Base-by-base conservation (phyloP, 306 rosid species). In the Prunus salicina region DNA sequence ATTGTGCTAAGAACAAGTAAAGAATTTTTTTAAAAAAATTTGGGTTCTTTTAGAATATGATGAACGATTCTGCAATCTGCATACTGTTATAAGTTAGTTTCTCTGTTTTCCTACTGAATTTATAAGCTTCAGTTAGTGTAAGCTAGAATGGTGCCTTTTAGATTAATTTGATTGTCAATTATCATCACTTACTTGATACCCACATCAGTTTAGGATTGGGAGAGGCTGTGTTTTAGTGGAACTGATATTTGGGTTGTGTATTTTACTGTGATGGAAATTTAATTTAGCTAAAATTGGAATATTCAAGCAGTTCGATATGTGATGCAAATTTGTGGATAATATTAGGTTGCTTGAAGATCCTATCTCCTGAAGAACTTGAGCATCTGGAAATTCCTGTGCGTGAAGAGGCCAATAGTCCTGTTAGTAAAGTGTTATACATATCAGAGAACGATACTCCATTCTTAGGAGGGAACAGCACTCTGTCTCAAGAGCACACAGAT, bases 291-390 rank as follows among this genome's bases (percentile, higher is more conserved):
- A 19, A 25, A 20, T 34, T 65, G 32, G 41, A 66, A 14, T 65
- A 30, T 64, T 52, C 19, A 41, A 15, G 3, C 8, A 49, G 18
- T 32, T 24, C 14, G 72, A 58, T 43, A 10, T 58, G 74, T 74
- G 80, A 67, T 52, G n/a, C 19, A 46, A 64, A 47, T 74, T 76
- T 83, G 28, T 69, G 78, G 61, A 79, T 81, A 71, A 34, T 81
- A 16, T 51, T 76, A 95, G 99, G 93, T 89, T 95, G 99, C 78
- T 88, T 95, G 89, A 84, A 88, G 72, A 86, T 95, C 60, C 84
- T 92, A 53, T 88, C 97, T 50, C 91, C 80, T 32, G 91, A 95
- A 82, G 92, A 90, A 77, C 96, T 95, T 67, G 97, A 91, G 89
- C 89, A 84, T 69, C 69, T 92, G 75, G 96, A 87, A 75, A 76